A percentile compares a stretch with the other conserved stretches of the same genome.
Conservation (phyloP, 139 green algal species). For the Raphidocelis subcapitata region DNA sequence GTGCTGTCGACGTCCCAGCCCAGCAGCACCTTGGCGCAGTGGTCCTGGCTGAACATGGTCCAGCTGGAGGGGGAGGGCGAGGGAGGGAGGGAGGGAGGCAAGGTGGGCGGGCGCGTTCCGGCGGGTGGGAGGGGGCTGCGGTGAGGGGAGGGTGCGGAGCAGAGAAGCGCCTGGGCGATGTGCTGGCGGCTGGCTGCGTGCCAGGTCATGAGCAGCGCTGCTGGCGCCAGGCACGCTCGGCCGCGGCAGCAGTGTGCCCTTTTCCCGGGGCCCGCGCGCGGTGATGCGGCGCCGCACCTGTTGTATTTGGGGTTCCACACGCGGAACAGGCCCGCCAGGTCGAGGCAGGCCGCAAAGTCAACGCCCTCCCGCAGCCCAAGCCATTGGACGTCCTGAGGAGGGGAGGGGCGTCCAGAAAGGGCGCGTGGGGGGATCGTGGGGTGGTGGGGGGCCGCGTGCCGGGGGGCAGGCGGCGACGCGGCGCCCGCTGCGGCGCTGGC, state of each 20-base stretch:
- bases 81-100: neutral
- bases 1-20: constrained; percentile 43
- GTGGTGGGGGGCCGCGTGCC: no score
- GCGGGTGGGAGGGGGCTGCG: constrained; percentile 17
- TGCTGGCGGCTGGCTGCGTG: no score
- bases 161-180: no score
- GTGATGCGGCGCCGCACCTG: constrained; percentile 22
- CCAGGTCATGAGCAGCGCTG: no score
- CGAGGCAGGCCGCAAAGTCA: constrained; percentile 77
- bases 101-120: neutral
- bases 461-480: neutral
- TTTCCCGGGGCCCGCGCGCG: no score
- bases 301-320: constrained; percentile 83
- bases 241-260: no score
- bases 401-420: no score
- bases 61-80: neutral
- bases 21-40: constrained; percentile 78
- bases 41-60: constrained; percentile 67
- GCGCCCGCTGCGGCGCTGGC: no score
- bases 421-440: no score
- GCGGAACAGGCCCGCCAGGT: constrained; percentile 81
- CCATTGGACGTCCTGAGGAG: constrained; percentile 85
- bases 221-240: no score
- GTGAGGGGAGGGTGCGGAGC: no score
- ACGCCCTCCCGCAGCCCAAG: constrained; percentile 76